Percentiles rank a stretch among this genome's conserved stretches.
Evolutionary conservation across 2,329 filamentous ascomycete species (phyloP).

Genomic region (Hypomyces perniciosus): DNA sequence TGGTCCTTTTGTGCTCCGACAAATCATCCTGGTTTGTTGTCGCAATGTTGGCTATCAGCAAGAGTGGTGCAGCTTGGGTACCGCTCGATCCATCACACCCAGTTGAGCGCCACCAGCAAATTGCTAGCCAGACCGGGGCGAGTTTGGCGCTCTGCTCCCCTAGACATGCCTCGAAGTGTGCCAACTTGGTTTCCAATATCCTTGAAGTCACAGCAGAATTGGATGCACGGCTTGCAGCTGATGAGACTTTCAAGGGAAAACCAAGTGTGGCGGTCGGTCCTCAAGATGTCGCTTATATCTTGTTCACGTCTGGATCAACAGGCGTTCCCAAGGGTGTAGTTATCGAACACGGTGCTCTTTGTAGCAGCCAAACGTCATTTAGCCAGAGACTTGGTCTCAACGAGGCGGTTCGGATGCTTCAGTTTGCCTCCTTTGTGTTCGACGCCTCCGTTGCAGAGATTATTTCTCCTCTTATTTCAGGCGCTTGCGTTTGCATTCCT

Average conservation of each 20-base stretch:
- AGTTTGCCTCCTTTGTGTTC: slow-evolving; percentile 3
- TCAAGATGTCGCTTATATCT: slow-evolving; percentile 25
- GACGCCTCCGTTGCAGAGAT: slow-evolving; percentile 10
- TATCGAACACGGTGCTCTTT: slow-evolving; percentile 8
- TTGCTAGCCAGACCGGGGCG: not conserved
- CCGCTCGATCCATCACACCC: slow-evolving; percentile 2
- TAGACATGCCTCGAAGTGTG: not conserved
- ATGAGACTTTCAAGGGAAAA: not conserved
- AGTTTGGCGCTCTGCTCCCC: not conserved
- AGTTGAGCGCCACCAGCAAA: not conserved
- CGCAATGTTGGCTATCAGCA: slow-evolving; percentile 21
- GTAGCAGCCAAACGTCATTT: not conserved
- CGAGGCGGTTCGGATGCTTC: too few relatives aligned
- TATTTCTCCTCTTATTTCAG: not conserved
- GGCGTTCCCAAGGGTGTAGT: slow-evolving; percentile 39
- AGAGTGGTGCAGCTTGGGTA: slow-evolving; percentile 18
- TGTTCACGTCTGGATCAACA: slow-evolving; percentile 49
- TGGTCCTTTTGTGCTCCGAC: slow-evolving; percentile 12
- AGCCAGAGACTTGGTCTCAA: not conserved
- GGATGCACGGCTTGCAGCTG: not conserved
- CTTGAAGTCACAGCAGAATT: not conserved
- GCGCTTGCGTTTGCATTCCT: slow-evolving; percentile 14
- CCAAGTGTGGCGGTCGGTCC: not conserved
- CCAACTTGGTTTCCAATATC: not conserved
- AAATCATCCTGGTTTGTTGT: slow-evolving; percentile 18